Percentiles rank a stretch among this genome's conserved stretches.
Conservation (phyloP, 2,329 filamentous ascomycete genomes). For the Ceratocystis papillata region DNA sequence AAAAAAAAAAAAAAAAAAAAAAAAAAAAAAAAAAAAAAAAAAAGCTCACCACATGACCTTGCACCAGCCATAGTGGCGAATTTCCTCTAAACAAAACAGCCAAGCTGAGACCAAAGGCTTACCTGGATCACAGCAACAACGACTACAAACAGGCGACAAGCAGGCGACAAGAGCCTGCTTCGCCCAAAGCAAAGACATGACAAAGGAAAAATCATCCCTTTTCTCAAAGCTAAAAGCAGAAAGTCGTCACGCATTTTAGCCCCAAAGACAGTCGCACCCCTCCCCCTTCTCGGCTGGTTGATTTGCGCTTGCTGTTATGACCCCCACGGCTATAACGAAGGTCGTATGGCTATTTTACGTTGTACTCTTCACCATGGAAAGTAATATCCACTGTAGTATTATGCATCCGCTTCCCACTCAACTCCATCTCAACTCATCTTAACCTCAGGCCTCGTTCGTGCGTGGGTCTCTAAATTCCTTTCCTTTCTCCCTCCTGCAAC, state of each 20-base stretch:
- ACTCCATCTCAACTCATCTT: background rate
- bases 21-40: background rate
- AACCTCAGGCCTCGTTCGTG: too few relatives aligned
- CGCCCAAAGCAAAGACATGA: background rate
- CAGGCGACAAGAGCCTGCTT: background rate
- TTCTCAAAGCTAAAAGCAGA: background rate
- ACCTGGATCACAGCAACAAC: too few relatives aligned
- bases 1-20: too few relatives aligned
- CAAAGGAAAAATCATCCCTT: background rate
- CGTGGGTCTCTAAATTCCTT: background rate
- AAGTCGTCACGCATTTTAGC: background rate
- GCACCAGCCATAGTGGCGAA: constrained; percentile 9
- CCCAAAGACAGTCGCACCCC: background rate
- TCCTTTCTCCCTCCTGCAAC: too few relatives aligned
- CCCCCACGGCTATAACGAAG: constrained; percentile 8
- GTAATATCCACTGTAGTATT: background rate
- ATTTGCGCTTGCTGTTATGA: background rate
- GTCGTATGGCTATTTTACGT: background rate
- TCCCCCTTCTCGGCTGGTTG: background rate
- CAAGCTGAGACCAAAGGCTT: background rate
- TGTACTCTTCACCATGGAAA: background rate
- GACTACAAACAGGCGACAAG: too few relatives aligned
- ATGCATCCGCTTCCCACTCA: background rate
- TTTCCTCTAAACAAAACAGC: background rate
- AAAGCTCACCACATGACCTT: constrained; percentile 1